Evolutionary conservation across 257 asterid genomes (phyloP).

Genomic region (Galeopsis tetrahit): DNA sequence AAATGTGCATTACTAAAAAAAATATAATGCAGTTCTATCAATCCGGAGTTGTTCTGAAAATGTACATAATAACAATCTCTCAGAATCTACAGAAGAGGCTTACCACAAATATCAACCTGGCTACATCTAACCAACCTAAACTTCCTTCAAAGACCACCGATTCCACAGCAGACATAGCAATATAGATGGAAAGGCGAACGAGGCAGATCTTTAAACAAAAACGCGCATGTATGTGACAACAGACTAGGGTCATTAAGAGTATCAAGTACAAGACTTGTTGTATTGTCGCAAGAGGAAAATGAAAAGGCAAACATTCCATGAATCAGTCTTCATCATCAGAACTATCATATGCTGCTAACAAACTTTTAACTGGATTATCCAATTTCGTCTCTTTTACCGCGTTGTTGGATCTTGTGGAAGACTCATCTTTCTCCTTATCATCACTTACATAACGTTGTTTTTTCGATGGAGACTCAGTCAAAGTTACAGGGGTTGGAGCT

Average conservation of each 20-base stretch:
- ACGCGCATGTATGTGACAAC: constrained; percentile 10
- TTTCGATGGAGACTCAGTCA: constrained; percentile 43
- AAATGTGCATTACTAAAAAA: neutral
- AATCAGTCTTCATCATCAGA: constrained; percentile 82
- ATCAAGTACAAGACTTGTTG: constrained; percentile 13
- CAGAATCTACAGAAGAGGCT: constrained; percentile 13
- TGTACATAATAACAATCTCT: constrained; percentile 22
- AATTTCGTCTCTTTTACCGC: constrained; percentile 35
- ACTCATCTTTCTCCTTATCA: constrained; percentile 37
- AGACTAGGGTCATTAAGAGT: constrained; percentile 18
- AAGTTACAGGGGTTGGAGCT: constrained; percentile 27
- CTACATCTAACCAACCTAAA: constrained; percentile 1
- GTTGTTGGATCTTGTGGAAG: constrained; percentile 38
- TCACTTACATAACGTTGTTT: constrained; percentile 36
- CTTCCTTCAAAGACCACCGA: constrained; percentile 13
- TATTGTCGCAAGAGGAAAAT: constrained; percentile 17
- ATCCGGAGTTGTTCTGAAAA: constrained; percentile 10
- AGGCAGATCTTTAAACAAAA: neutral
- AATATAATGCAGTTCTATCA: neutral
- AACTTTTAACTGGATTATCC: constrained; percentile 80
- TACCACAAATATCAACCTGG: constrained; percentile 15
- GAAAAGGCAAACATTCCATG: constrained; percentile 24
- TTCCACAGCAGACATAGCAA: neutral
- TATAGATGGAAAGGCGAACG: neutral
- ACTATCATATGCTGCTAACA: constrained; percentile 79